Conservation (phyloP, 768 basidiomycete genomes). For the Panaeolus papilionaceus region DNA sequence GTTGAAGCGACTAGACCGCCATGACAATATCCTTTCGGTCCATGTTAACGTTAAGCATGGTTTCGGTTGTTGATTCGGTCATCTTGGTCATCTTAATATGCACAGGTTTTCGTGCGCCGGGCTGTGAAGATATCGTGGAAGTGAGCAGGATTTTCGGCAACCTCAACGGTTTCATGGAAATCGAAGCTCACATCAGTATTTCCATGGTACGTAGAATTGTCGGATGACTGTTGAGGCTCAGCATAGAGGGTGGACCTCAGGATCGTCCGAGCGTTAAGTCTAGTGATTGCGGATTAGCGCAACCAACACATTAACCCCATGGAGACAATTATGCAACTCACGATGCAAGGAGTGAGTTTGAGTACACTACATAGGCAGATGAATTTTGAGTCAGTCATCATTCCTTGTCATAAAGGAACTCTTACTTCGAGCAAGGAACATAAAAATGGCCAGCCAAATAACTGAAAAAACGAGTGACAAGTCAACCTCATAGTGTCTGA, state of each 20-base stretch:
- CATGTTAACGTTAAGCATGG: background rate
- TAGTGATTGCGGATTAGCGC: background rate
- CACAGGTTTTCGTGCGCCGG: background rate
- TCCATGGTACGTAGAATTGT: too few relatives aligned
- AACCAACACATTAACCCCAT: too few relatives aligned
- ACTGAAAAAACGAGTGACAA: background rate
- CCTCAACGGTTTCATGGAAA: too few relatives aligned
- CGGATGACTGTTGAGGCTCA: background rate
- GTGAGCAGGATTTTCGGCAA: too few relatives aligned
- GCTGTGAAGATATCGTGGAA: too few relatives aligned
- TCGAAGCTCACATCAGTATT: too few relatives aligned
- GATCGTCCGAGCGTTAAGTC: constrained; percentile 19
- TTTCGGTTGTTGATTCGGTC: background rate
- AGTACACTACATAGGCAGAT: constrained; percentile 15
- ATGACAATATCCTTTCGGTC: background rate
- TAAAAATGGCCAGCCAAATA: constrained; percentile 15
- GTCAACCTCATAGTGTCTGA: background rate
- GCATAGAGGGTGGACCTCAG: constrained; percentile 11
- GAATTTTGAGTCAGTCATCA: too few relatives aligned
- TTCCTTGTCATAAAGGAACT: background rate
- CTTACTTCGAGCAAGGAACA: constrained; percentile 17
- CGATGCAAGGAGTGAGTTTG: constrained; percentile 24
- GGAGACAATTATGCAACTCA: background rate
- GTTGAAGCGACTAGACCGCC: too few relatives aligned
- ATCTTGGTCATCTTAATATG: background rate